Base-by-base conservation (phyloP, 805 yeast species). In the Pichia eremophila region DNA sequence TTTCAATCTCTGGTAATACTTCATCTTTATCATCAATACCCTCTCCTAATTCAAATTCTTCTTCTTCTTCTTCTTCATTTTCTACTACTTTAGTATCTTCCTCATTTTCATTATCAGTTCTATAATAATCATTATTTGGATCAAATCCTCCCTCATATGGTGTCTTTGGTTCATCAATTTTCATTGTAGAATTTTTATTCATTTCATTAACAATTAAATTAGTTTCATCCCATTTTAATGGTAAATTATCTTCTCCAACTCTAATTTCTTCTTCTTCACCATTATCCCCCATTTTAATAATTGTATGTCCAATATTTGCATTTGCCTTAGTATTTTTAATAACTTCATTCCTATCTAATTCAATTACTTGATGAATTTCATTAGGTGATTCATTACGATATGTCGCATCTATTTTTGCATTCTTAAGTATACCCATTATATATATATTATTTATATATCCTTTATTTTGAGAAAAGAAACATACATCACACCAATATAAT, bases 101-200 rank as follows among this genome's bases (percentile, higher is more conserved):
- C 54, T 41, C 44, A 4, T 74, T 78, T 35, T 82, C 89, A 41
- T 80, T 79, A 57, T 84, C 91, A 6, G 75, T 78, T 45, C 74
- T 73, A 56, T 88, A 87, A 60, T 85, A 84, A 57, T 89, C 95
- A 32, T 86, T 87, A 46, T 76, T 72, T 48, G 93, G 90, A 57
- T 84, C 81, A 28, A 86, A 83, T 0, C 95, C 95, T 11, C 93
- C 95, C 61, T 86, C 95, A 58, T 84, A 90, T 6, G 97, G 97
- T 1, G 97, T 90, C 70, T 90, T 90, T 22, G 97, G 97, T 63
- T 90, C 97, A 59, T 87, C 95, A 40, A 90, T 87, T 57, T 81
- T 81, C 88, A 83, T 82, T 29, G 86, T 82, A 22, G 88, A 77
- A 11, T 74, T 65, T 63, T 79, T 79, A 55, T 83, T 86, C 61